phyloP scores from a whole-genome alignment of 139 green algal genomes.

The Picochlorum sp. region DNA sequence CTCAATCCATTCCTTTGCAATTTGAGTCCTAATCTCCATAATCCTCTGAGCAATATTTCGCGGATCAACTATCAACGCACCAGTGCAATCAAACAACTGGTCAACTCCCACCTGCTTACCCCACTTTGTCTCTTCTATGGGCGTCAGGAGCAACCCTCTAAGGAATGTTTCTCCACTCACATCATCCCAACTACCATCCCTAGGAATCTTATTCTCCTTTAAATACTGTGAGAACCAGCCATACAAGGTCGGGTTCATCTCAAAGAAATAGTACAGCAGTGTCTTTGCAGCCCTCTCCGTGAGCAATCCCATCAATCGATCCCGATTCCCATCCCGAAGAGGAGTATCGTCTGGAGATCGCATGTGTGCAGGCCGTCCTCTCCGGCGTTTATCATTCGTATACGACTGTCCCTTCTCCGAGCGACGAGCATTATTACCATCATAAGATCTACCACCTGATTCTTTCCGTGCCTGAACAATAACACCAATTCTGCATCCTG shows the following conservation, averaged over 20 bases:
- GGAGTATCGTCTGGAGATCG: constrained; percentile 49
- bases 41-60: constrained; percentile 74
- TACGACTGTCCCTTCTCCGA: constrained; percentile 9
- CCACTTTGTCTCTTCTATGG: constrained; percentile 43
- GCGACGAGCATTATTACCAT: constrained; percentile 7
- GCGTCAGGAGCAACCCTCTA: constrained; percentile 58
- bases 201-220: constrained; percentile 53
- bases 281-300: constrained; percentile 69
- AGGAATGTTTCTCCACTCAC: constrained; percentile 74
- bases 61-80: constrained; percentile 51
- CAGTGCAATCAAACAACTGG: constrained; percentile 6
- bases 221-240: constrained; percentile 39
- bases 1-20: constrained; percentile 69
- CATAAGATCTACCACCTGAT: constrained; percentile 10
- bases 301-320: constrained; percentile 67
- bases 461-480: not conserved
- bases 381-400: constrained; percentile 25
- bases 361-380: constrained; percentile 33
- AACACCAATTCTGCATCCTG: not conserved
- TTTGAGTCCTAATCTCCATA: constrained; percentile 66
- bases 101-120: constrained; percentile 9
- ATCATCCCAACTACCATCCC: constrained; percentile 66
- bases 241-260: constrained; percentile 34
- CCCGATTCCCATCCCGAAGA: constrained; percentile 70
- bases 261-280: constrained; percentile 62